A percentile compares a stretch with the other conserved stretches of the same genome.
phyloP scores from a whole-genome alignment of 2,329 filamentous ascomycete species.

The Myriosclerotinia duriaeana region DNA sequence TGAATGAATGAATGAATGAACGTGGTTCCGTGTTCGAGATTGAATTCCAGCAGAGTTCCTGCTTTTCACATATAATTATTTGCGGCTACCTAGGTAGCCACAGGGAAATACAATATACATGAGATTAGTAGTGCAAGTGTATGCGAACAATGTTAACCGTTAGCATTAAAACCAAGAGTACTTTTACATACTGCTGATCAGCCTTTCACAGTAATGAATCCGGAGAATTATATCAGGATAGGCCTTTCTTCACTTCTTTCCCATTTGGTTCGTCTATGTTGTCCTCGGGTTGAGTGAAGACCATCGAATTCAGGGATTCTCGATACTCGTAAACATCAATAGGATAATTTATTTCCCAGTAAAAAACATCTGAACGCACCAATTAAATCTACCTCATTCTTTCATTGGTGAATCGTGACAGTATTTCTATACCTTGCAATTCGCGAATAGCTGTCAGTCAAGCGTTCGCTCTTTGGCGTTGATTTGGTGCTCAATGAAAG shows the following conservation, averaged over 20 bases:
- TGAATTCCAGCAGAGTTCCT: background rate
- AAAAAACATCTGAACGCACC: background rate
- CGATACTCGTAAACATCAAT: background rate
- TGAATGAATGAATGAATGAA: background rate
- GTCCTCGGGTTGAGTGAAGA: background rate
- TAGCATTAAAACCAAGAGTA: background rate
- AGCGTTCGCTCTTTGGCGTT: background rate
- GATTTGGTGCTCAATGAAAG: background rate
- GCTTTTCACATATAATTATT: background rate
- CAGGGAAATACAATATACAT: background rate
- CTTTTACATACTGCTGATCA: background rate
- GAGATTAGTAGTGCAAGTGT: background rate
- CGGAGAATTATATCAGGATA: background rate
- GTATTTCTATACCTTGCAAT: background rate
- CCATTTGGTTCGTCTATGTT: background rate
- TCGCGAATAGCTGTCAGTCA: background rate
- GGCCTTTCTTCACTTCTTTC: background rate
- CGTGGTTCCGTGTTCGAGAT: background rate
- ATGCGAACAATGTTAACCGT: background rate
- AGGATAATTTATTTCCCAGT: background rate
- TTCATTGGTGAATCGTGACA: constrained; percentile 4
- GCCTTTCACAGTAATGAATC: background rate
- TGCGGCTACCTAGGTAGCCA: background rate
- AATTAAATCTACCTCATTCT: background rate
- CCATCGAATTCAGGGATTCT: background rate